Percentiles rank a stretch among this genome's conserved stretches.
Conservation (phyloP, 2,329 filamentous ascomycete genomes). For the Botryosphaeria dothidea region DNA sequence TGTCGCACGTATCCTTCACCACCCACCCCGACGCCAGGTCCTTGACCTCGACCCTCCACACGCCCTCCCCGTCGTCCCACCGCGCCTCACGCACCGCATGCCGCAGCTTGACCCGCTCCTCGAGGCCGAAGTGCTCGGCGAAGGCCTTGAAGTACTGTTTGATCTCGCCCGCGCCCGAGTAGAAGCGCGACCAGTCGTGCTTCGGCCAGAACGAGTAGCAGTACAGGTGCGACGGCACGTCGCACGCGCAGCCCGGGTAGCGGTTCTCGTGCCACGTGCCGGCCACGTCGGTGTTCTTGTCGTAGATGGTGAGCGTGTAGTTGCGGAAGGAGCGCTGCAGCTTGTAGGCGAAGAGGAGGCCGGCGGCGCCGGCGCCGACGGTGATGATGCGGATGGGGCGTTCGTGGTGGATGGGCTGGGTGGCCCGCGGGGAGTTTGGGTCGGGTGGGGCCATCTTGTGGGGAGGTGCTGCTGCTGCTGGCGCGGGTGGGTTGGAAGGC, state of each 20-base stretch:
- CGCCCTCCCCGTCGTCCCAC: constrained; percentile 28
- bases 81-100: constrained; percentile 35
- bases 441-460: no score
- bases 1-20: constrained; percentile 24
- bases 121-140: constrained; percentile 41
- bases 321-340: constrained; percentile 47
- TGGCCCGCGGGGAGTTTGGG: constrained; percentile 23
- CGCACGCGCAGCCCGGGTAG: constrained; percentile 42
- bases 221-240: constrained; percentile 56
- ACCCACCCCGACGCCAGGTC: constrained; percentile 19
- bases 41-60: constrained; percentile 31
- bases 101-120: constrained; percentile 36
- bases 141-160: constrained; percentile 45
- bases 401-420: constrained; percentile 36
- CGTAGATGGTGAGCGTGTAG: constrained; percentile 46
- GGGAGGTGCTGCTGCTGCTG: no score
- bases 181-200: constrained; percentile 44
- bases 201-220: constrained; percentile 53
- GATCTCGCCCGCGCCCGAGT: constrained; percentile 46
- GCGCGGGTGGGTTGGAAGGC: no score
- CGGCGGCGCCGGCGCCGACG: constrained; percentile 49
- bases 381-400: constrained; percentile 42
- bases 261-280: constrained; percentile 58
- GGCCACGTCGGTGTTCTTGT: constrained; percentile 50
- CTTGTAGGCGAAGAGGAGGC: constrained; percentile 52